Conservation (phyloP, 768 basidiomycete genomes). For the Rhizopogon roseolus region DNA sequence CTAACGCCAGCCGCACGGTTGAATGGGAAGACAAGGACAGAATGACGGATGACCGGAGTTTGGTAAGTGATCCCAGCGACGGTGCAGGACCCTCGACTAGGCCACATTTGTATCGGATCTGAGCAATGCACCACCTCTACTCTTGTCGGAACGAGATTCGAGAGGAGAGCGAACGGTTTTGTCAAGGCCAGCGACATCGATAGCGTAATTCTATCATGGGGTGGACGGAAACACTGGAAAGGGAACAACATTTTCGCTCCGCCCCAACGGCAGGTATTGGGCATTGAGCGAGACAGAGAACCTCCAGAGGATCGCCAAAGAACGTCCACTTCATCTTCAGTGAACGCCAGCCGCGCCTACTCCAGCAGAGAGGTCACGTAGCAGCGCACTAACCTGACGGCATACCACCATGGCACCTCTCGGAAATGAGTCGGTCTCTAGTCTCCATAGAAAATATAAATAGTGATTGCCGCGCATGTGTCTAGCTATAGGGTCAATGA, state of each 20-base stretch:
- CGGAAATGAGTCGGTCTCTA: constrained; percentile 8
- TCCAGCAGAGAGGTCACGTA: constrained; percentile 8
- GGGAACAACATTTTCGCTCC: constrained; percentile 10
- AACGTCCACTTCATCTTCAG: constrained; percentile 7
- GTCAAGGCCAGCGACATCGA: constrained; percentile 48
- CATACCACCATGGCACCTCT: constrained; percentile 15
- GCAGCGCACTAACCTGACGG: constrained; percentile 7
- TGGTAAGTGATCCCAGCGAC: constrained; percentile 18
- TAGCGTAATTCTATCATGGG: constrained; percentile 43
- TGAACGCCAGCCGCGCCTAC: constrained; percentile 13
- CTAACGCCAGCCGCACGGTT: constrained; percentile 7
- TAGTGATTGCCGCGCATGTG: too few species aligned
- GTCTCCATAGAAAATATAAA: constrained; percentile 5
- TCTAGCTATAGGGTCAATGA: too few species aligned
- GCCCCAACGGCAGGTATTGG: constrained; percentile 17
- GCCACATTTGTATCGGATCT: constrained; percentile 19
- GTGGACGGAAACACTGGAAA: constrained; percentile 8
- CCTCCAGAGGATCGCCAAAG: constrained; percentile 11
- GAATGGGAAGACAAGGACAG: constrained; percentile 23
- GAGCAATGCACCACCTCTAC: constrained; percentile 9
- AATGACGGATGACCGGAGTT: constrained; percentile 16
- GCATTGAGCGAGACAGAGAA: constrained; percentile 14
- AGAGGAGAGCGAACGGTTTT: constrained; percentile 14
- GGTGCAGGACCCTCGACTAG: constrained; percentile 14
- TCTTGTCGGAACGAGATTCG: constrained; percentile 16